Conservation (phyloP, 371 early-diverging fungal genomes). For the Fennellomyces sp. region DNA sequence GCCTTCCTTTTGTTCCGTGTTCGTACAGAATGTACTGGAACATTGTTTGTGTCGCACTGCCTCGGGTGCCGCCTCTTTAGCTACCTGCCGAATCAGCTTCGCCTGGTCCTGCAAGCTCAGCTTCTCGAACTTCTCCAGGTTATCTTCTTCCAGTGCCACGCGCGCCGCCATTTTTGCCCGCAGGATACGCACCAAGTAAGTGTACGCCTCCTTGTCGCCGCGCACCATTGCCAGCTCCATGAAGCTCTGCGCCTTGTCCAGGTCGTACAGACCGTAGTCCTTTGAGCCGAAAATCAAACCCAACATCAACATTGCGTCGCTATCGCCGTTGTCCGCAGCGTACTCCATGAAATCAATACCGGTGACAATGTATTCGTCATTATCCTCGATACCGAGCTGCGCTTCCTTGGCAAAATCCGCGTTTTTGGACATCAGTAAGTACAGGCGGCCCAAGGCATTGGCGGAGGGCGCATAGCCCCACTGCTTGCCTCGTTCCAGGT, state of each 20-base stretch:
- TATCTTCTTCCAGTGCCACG: constrained; percentile 46
- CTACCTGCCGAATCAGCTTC: constrained; percentile 45
- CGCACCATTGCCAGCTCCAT: constrained; percentile 63
- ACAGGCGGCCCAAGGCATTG: constrained; percentile 55
- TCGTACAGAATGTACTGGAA: constrained; percentile 48
- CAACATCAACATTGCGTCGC: constrained; percentile 59
- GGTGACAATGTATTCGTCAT: constrained; percentile 56
- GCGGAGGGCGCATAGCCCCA: constrained; percentile 61
- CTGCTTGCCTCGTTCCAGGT: constrained; percentile 52
- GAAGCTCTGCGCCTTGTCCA: constrained; percentile 62
- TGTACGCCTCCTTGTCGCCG: constrained; percentile 55
- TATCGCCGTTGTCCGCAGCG: constrained; percentile 56
- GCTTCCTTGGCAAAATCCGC: constrained; percentile 42
- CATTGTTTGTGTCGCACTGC: constrained; percentile 42
- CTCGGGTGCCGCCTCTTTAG: constrained; percentile 43
- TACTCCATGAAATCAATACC: constrained; percentile 62
- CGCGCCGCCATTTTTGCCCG: constrained; percentile 57
- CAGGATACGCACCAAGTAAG: constrained; percentile 53
- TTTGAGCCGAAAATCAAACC: constrained; percentile 65
- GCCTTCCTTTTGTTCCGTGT: constrained; percentile 52
- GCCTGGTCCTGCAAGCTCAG: constrained; percentile 39
- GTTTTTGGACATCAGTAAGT: constrained; percentile 51
- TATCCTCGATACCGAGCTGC: constrained; percentile 46
- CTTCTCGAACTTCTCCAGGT: constrained; percentile 40
- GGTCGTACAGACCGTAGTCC: constrained; percentile 61